A percentile compares a stretch with the other conserved stretches of the same genome.
Evolutionary conservation across 2,329 filamentous ascomycete species (phyloP).

Genomic region (Torrubiellomyces zombiae): DNA sequence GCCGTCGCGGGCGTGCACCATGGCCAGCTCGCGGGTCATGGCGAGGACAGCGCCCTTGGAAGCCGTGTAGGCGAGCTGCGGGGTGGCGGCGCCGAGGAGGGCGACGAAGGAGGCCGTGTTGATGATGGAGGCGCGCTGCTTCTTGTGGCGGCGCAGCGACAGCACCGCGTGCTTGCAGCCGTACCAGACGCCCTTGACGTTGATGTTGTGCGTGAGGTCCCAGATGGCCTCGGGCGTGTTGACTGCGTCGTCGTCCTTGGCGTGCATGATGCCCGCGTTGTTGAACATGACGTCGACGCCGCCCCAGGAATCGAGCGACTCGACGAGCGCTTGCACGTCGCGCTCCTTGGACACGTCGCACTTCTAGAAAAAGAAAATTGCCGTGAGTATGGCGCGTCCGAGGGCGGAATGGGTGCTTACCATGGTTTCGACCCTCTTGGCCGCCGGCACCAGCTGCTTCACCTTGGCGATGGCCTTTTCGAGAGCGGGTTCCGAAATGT

Average conservation of each 20-base stretch:
- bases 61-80: conserved; percentile 83
- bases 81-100: conserved; percentile 70
- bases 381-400: neutral
- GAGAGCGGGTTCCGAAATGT: conserved; percentile 65
- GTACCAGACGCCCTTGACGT: conserved; percentile 97
- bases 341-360: conserved; percentile 75
- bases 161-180: conserved; percentile 84
- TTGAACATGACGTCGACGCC: conserved; percentile 90
- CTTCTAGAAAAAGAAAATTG: conserved; percentile 11
- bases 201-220: conserved; percentile 86
- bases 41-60: conserved; percentile 87
- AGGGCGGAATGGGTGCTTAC: conserved; percentile 15
- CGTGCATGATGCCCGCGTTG: conserved; percentile 96
- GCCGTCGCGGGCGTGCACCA: conserved; percentile 78
- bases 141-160: conserved; percentile 61
- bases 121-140: conserved; percentile 69
- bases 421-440: conserved; percentile 41
- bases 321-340: conserved; percentile 59
- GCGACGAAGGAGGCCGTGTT: conserved; percentile 86
- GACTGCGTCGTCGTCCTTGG: conserved; percentile 61
- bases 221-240: conserved; percentile 80
- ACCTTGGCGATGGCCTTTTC: conserved; percentile 63
- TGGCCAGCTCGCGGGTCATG: conserved; percentile 76
- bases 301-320: conserved; percentile 65
- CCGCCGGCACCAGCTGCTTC: conserved; percentile 50